Conservation (phyloP, 179 eudicot genomes). For the Heliamphora ciliata region DNA sequence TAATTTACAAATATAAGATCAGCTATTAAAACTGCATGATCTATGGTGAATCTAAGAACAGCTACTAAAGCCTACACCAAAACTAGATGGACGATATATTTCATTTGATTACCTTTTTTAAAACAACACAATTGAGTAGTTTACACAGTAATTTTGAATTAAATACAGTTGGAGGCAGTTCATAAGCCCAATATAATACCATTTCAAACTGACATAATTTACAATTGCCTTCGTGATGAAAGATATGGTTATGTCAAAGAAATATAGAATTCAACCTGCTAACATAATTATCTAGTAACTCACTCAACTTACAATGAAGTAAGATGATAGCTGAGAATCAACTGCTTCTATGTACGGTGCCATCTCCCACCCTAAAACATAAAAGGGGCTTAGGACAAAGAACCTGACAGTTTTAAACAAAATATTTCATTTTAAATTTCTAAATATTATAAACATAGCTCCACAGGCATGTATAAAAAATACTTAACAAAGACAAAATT, state of each 20-base stretch:
- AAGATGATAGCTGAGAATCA: constrained; percentile 71
- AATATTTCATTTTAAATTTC: not conserved
- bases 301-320: constrained; percentile 53
- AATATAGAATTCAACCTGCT: not conserved
- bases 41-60: too few relatives aligned
- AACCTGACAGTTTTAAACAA: constrained; percentile 1
- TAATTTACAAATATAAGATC: not conserved
- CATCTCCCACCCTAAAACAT: constrained; percentile 77
- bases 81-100: not conserved
- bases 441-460: not conserved
- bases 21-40: not conserved
- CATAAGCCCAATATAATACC: not conserved
- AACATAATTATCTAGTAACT: not conserved
- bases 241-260: not conserved
- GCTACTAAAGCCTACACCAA: too few relatives aligned
- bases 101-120: too few relatives aligned
- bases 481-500: not conserved
- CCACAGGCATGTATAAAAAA: not conserved
- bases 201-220: not conserved
- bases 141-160: not conserved
- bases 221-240: not conserved
- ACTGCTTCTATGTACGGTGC: constrained; percentile 94
- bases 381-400: constrained; percentile 11
- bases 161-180: not conserved
- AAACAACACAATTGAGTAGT: not conserved